Percentiles rank a stretch among this genome's conserved stretches.
phyloP scores from a whole-genome alignment of 805 yeast genomes.

The Debaryomyces tyrocola region DNA sequence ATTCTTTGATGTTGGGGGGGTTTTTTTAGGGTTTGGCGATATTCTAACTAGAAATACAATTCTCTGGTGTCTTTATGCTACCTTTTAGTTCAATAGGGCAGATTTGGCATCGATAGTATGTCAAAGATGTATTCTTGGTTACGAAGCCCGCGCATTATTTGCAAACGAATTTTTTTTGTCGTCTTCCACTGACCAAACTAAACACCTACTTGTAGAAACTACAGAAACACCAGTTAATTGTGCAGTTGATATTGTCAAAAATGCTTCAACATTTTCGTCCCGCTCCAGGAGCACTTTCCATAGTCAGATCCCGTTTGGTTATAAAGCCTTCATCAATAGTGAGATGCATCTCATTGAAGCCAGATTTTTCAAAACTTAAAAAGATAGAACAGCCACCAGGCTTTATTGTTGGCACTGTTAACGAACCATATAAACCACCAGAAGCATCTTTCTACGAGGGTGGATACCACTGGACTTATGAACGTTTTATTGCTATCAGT shows the following conservation, averaged over 20 bases:
- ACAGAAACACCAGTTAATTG: too few relatives aligned
- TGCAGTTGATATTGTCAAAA: not conserved
- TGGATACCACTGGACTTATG: constrained; percentile 92
- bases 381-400: constrained; percentile 85
- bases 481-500: constrained; percentile 65
- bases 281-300: not conserved
- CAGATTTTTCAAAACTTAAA: constrained; percentile 50
- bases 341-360: constrained; percentile 24
- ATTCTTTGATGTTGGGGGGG: too few relatives aligned
- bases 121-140: not conserved
- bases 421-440: constrained; percentile 81
- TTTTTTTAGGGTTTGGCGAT: too few relatives aligned
- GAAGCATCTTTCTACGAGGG: constrained; percentile 67
- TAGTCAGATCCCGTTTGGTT: not conserved
- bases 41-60: too few relatives aligned
- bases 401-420: constrained; percentile 86
- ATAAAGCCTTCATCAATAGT: not conserved
- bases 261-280: not conserved
- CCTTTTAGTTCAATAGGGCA: too few relatives aligned
- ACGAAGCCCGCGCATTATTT: not conserved
- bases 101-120: too few relatives aligned
- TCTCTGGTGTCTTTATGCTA: too few relatives aligned
- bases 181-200: too few relatives aligned
- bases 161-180: not conserved
- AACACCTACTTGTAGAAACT: too few relatives aligned